Conservation (phyloP, 257 asterid species). For the Leonotis leonurus region DNA sequence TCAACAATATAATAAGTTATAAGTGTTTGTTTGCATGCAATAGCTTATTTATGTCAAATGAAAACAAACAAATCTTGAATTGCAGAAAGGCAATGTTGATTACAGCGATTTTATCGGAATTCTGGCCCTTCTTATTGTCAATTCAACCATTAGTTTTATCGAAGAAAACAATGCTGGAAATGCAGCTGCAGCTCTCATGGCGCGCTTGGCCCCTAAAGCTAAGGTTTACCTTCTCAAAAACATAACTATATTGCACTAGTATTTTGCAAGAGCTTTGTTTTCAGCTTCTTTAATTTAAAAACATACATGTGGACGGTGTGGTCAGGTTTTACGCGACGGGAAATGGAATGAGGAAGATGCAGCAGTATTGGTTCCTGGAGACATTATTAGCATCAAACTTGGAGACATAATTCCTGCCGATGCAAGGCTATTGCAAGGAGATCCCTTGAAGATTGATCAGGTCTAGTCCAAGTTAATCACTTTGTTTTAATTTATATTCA, state of each 20-base stretch:
- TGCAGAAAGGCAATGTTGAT: slow-evolving; percentile 18
- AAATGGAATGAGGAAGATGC: slow-evolving; percentile 69
- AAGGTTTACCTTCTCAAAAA: no score
- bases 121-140: slow-evolving; percentile 38
- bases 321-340: slow-evolving; percentile 28
- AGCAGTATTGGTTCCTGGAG: slow-evolving; percentile 65
- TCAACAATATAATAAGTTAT: no score
- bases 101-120: slow-evolving; percentile 71
- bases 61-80: no score
- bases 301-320: background rate
- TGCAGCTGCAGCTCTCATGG: slow-evolving; percentile 73
- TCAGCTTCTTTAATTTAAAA: background rate
- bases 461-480: background rate
- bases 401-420: slow-evolving; percentile 85
- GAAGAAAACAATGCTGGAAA: slow-evolving; percentile 78
- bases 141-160: slow-evolving; percentile 62
- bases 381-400: slow-evolving; percentile 53
- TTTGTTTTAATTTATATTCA: background rate
- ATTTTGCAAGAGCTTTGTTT: background rate
- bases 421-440: slow-evolving; percentile 68
- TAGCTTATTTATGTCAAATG: no score
- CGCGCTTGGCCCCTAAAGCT: slow-evolving; percentile 62
- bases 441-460: slow-evolving; percentile 72
- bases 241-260: no score
- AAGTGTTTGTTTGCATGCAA: no score